Conservation (phyloP, 441 rosid genomes). For the Pelargonium fulgidum region DNA sequence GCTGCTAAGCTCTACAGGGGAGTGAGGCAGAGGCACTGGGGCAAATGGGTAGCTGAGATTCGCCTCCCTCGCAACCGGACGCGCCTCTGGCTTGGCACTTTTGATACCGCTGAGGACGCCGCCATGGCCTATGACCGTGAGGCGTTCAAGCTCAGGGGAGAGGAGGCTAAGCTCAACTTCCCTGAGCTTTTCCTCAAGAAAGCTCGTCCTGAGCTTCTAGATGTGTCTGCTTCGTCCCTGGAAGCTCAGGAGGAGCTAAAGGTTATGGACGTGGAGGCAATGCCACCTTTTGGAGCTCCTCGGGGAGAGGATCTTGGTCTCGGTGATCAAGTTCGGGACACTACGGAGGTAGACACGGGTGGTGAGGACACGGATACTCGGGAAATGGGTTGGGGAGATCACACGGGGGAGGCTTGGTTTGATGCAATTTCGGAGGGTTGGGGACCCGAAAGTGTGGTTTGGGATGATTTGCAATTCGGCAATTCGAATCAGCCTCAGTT, state of each 20-base stretch:
- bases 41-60: constrained; percentile 96
- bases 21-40: constrained; percentile 94
- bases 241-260: background rate
- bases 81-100: constrained; percentile 91
- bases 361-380: too few relatives aligned
- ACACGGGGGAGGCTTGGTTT: background rate
- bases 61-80: constrained; percentile 84
- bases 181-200: constrained; percentile 66
- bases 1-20: constrained; percentile 81
- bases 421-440: background rate
- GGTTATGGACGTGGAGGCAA: background rate
- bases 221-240: background rate
- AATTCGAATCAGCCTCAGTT: background rate
- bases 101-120: constrained; percentile 86
- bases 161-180: constrained; percentile 77
- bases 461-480: background rate
- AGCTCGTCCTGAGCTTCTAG: constrained; percentile 20
- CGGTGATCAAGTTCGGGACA: background rate
- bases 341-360: too few relatives aligned
- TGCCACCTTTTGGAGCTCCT: background rate
- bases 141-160: constrained; percentile 76
- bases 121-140: constrained; percentile 87
- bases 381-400: background rate
- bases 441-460: background rate
- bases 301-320: background rate